Percentiles rank a stretch among this genome's conserved stretches.
Evolutionary conservation across 371 early-diverging fungal species (phyloP).

Genomic region (Syncephalastrum contaminatum): DNA sequence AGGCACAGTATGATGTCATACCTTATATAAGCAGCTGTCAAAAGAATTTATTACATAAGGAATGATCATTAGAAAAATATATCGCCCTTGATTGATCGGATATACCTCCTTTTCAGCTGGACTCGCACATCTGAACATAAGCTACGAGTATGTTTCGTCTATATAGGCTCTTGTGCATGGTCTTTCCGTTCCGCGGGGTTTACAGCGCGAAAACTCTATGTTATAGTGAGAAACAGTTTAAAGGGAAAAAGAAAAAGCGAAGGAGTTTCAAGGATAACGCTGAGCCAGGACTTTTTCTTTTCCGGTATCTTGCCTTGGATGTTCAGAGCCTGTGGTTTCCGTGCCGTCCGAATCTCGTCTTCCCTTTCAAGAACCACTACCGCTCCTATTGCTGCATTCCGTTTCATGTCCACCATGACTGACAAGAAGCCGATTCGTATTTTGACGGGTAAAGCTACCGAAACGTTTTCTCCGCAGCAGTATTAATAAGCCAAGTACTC

Average conservation of each 20-base stretch:
- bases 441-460: conserved; percentile 9
- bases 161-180: no score
- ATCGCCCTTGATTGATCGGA: no score
- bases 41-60: no score
- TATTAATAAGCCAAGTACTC: neutral
- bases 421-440: conserved; percentile 6
- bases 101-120: no score
- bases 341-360: neutral
- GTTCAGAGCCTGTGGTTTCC: neutral
- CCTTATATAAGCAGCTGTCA: no score
- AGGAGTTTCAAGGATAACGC: neutral
- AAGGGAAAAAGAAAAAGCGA: neutral
- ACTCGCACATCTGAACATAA: no score
- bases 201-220: no score
- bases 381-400: neutral
- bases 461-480: neutral
- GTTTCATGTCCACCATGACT: conserved; percentile 3
- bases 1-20: no score
- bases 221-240: neutral
- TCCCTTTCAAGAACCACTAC: neutral
- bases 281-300: neutral
- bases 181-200: no score
- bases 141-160: no score
- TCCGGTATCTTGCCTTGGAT: neutral
- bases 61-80: no score